These are phyloP conservation scores for Astrocystis sublimbata DNA, from an alignment of 495 filamentous ascomycete species.

Conservation along the genomic window DNA sequence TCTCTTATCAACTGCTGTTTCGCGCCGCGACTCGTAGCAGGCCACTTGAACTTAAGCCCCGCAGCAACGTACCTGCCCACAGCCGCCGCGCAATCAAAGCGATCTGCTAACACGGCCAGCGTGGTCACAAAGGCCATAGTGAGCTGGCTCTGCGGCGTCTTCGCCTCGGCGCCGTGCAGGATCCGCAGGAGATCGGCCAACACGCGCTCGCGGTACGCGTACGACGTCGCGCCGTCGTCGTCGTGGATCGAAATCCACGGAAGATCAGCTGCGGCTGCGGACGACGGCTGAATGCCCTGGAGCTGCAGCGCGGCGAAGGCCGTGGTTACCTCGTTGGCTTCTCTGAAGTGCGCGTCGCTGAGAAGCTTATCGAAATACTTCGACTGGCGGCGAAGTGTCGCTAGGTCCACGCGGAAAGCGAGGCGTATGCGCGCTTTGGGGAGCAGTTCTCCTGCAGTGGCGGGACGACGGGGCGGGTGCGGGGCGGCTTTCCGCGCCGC, in stretches of 20 bases:
- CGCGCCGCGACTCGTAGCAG: constrained; percentile 33
- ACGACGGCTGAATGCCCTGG: constrained; percentile 42
- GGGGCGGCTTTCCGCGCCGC: constrained; percentile 21
- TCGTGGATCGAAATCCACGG: constrained; percentile 58
- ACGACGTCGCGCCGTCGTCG: constrained; percentile 58
- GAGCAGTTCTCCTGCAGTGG: constrained; percentile 17
- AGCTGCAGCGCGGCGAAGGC: constrained; percentile 44
- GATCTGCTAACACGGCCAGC: constrained; percentile 66
- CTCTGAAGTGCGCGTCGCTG: constrained; percentile 49
- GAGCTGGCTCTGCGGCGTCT: constrained; percentile 38
- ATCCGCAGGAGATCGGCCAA: constrained; percentile 59
- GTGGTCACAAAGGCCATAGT: constrained; percentile 58
- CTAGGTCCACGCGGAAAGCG: constrained; percentile 42
- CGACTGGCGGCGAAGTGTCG: constrained; percentile 48
- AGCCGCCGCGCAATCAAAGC: constrained; percentile 56
- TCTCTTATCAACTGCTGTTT: constrained; percentile 35
- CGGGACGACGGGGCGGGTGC: constrained; percentile 5
- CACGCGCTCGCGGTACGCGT: constrained; percentile 48
- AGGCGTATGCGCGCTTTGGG: constrained; percentile 36
- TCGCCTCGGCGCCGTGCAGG: constrained; percentile 49
- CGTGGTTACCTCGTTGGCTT: constrained; percentile 48
- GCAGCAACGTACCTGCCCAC: constrained; percentile 48
- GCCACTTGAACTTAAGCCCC: constrained; percentile 48
- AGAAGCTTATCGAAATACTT: constrained; percentile 62
- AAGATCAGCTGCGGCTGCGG: constrained; percentile 49